These are phyloP conservation scores for Triticum dicoccoides DNA, from an alignment of 176 grass and related monocot genomes.

Conservation along the genomic window DNA sequence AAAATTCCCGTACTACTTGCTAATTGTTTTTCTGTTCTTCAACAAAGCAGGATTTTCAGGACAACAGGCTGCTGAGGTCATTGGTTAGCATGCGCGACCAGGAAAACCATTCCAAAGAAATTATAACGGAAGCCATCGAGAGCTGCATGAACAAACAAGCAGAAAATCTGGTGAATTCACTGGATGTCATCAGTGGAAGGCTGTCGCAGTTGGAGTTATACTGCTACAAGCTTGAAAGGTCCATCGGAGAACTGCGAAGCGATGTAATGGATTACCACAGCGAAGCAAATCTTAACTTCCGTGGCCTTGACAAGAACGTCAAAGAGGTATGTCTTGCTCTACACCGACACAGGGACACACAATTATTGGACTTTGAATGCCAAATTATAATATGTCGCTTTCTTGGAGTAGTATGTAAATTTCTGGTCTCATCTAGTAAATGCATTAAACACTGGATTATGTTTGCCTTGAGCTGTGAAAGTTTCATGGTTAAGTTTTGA, in stretches of 20 bases:
- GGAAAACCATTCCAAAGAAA: constrained; percentile 60
- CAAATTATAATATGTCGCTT: neutral
- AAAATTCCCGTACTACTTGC: no score
- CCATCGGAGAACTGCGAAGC: constrained; percentile 71
- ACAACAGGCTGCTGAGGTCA: constrained; percentile 56
- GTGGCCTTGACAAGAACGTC: constrained; percentile 68
- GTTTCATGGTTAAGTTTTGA: neutral
- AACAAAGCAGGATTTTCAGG: constrained; percentile 60
- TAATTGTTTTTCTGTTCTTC: neutral
- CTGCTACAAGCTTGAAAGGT: constrained; percentile 85
- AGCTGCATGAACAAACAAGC: constrained; percentile 99
- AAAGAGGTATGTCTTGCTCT: constrained; percentile 64
- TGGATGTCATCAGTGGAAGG: constrained; percentile 82
- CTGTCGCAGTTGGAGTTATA: constrained; percentile 84
- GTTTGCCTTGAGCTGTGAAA: neutral
- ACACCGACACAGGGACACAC: neutral
- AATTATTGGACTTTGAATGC: neutral
- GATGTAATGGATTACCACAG: constrained; percentile 77
- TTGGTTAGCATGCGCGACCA: constrained; percentile 75
- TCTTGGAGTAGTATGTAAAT: neutral
- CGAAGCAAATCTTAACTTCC: constrained; percentile 65
- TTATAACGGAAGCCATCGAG: constrained; percentile 61
- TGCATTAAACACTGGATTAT: neutral
- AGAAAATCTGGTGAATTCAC: constrained; percentile 70
- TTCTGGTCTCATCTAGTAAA: neutral